These are phyloP conservation scores for Monascus purpureus DNA, from an alignment of 495 filamentous ascomycete species.

Conservation along the genomic window DNA sequence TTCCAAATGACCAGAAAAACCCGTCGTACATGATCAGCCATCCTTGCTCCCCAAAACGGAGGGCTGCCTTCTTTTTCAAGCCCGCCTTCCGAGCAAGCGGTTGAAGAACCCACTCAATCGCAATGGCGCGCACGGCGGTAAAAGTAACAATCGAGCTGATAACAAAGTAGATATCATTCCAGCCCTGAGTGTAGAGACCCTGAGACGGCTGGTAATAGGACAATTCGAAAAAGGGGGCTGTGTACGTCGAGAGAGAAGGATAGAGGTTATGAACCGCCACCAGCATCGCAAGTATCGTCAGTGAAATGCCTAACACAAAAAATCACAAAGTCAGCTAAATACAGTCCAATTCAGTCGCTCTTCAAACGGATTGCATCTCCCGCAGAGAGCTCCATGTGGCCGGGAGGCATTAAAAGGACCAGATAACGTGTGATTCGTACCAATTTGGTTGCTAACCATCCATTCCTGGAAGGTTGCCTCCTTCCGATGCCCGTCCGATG, in stretches of 20 bases:
- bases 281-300: conserved; percentile 66
- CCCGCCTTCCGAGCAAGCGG: conserved; percentile 59
- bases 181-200: conserved; percentile 57
- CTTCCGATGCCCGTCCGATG: conserved; percentile 20
- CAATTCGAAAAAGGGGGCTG: conserved; percentile 71
- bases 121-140: conserved; percentile 68
- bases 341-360: too few relatives aligned
- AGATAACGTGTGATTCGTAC: too few relatives aligned
- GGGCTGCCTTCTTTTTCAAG: conserved; percentile 54
- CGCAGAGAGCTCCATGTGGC: too few relatives aligned
- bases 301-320: conserved; percentile 46
- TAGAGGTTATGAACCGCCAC: conserved; percentile 64
- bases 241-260: conserved; percentile 62
- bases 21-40: conserved; percentile 75
- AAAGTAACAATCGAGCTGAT: conserved; percentile 68
- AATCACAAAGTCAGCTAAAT: too few relatives aligned
- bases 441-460: conserved; percentile 39
- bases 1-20: conserved; percentile 66
- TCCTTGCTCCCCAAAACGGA: conserved; percentile 83
- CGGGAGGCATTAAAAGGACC: too few relatives aligned
- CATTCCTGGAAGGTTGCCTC: conserved; percentile 37
- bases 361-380: too few relatives aligned
- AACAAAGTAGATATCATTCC: conserved; percentile 69
- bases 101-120: conserved; percentile 74
- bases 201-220: conserved; percentile 62